Base-by-base conservation (phyloP, 1,284 basidiomycete genomes). In the Takashimella tepidaria region DNA sequence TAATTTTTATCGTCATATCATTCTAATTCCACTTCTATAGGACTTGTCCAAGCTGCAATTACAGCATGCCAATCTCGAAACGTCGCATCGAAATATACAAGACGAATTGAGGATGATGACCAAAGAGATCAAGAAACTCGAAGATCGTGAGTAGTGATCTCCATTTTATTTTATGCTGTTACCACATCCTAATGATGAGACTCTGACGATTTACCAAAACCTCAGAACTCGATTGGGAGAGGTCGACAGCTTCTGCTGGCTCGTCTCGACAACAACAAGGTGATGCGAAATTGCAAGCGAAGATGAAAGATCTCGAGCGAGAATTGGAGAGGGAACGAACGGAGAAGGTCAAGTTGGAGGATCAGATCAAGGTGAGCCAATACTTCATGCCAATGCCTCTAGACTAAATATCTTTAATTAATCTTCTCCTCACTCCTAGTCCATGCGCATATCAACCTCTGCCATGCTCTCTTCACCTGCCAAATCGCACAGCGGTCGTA, bases 61-160 rank as follows among this genome's bases (percentile, higher is more conserved):
- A 23, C 63, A 67, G 37, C 52, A 69, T 16, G 60, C 66, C 11
- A 76, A 76, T 51, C 57, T 70, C 11, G 73, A 75, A 48, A 52
- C 68, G 1, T 63, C 63, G 8, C 43, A 72, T 20, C 49, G 53
- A 3, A 51, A 50, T 4, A 56, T 66, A 24, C 57, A 60, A 41
- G 62, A 67, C 4, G 60, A 61, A 37, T 50, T 64, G 5, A 63
- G 65, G 22, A 62, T 57, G 49, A 56, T 65, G 19, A 66, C 69
- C 26, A 72, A 68, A 44, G 69, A 72, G 41, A 63, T 58, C 3
- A 60, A 64, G 41, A 58, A 61, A 2, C 55, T 73, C 37, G 67
- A 72, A 47, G 68, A 70, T 51, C 68, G 71, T 69, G 41, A 43
- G 63, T 56, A 11, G 5, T 1, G 6, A 2, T 4, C 8, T 19